A percentile compares a stretch with the other conserved stretches of the same genome.
Evolutionary conservation across 169 alveolate genomes (phyloP).

Genomic region (Plasmodium blacklocki): DNA sequence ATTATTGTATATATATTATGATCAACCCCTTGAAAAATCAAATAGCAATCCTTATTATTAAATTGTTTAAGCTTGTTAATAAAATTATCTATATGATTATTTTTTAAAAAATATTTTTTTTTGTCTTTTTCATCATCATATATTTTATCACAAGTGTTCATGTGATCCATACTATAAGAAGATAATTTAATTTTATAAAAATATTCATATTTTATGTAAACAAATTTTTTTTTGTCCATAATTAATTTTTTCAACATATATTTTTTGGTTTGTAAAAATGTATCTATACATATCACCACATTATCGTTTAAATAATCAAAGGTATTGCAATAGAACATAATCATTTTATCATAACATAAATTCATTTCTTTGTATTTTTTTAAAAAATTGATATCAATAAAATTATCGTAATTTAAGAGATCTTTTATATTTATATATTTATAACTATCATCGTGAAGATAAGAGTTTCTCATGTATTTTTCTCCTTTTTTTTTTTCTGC

Average conservation of each 20-base stretch:
- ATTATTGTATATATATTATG: conserved; percentile 1
- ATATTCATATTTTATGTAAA: conserved; percentile 23
- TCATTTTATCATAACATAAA: conserved; percentile 41
- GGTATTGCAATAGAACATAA: conserved; percentile 39
- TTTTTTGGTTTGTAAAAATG: conserved; percentile 40
- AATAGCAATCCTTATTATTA: not conserved
- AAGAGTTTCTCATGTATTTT: not conserved
- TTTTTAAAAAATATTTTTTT: not conserved
- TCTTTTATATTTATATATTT: not conserved
- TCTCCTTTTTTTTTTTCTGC: not conserved
- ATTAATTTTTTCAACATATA: conserved; percentile 29
- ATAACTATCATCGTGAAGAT: not conserved
- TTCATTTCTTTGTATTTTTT: conserved; percentile 9
- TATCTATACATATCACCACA: conserved; percentile 46
- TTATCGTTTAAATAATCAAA: conserved; percentile 27
- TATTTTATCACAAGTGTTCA: not conserved
- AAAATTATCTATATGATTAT: not conserved
- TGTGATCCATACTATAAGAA: not conserved
- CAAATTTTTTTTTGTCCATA: conserved; percentile 12
- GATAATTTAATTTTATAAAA: not conserved
- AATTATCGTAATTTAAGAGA: conserved; percentile 4
- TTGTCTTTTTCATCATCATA: not conserved
- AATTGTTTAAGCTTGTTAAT: not conserved
- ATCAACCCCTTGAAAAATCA: conserved; percentile 24
- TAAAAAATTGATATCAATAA: conserved; percentile 9